These are phyloP conservation scores for Xylariaceae sp. DNA, from an alignment of 2,329 filamentous ascomycete genomes.

Conservation along the genomic window DNA sequence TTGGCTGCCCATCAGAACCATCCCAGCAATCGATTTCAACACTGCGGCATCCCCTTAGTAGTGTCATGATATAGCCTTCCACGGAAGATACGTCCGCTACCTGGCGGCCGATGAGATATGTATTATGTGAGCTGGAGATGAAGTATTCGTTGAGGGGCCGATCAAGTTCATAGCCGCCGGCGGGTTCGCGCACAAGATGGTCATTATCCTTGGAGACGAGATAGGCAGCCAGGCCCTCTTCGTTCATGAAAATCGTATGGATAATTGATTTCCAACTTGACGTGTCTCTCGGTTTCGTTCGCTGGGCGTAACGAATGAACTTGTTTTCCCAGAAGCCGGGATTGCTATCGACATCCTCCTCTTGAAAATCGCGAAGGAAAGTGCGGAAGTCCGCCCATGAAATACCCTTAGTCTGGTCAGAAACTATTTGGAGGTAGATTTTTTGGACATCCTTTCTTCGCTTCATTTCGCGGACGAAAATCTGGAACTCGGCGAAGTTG, in stretches of 20 bases:
- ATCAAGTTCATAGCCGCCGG: slow-evolving; percentile 58
- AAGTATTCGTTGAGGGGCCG: slow-evolving; percentile 94
- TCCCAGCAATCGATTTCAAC: slow-evolving; percentile 99
- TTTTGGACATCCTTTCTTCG: slow-evolving; percentile 73
- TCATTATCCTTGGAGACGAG: slow-evolving; percentile 70
- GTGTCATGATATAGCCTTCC: slow-evolving; percentile 86
- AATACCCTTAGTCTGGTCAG: slow-evolving; percentile 58
- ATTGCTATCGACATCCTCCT: slow-evolving; percentile 67
- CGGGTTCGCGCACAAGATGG: slow-evolving; percentile 56
- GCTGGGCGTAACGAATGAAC: slow-evolving; percentile 65
- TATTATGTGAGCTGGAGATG: slow-evolving; percentile 98
- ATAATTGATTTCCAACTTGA: slow-evolving; percentile 40
- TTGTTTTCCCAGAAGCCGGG: slow-evolving; percentile 61
- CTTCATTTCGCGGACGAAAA: slow-evolving; percentile 78
- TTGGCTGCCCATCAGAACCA: slow-evolving; percentile 76
- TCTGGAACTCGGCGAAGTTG: slow-evolving; percentile 74
- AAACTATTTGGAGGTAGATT: slow-evolving; percentile 61
- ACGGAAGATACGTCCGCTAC: slow-evolving; percentile 86
- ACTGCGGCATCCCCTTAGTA: slow-evolving; percentile 86
- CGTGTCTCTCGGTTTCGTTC: slow-evolving; percentile 45
- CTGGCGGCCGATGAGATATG: slow-evolving; percentile 87
- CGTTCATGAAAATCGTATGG: slow-evolving; percentile 60
- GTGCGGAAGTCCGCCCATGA: slow-evolving; percentile 66
- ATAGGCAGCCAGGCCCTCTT: slow-evolving; percentile 72
- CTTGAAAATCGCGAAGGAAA: slow-evolving; percentile 70